phyloP scores from a whole-genome alignment of 495 filamentous ascomycete genomes.

The Aspergillus saccharolyticus region DNA sequence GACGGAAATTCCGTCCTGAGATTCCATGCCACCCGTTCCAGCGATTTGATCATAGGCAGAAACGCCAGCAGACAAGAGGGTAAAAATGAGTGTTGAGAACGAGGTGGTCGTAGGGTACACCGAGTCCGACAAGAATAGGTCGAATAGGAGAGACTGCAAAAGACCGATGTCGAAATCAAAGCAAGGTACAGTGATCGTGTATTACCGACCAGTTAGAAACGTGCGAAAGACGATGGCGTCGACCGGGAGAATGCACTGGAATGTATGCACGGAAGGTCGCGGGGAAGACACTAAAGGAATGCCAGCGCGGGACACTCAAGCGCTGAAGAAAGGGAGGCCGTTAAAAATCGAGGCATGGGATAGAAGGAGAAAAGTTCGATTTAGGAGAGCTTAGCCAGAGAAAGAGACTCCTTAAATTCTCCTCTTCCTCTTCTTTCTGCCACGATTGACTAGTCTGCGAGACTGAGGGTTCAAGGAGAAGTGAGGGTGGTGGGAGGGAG shows the following conservation, averaged over 20 bases:
- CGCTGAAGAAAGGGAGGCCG: conserved; percentile 14
- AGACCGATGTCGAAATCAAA: conserved; percentile 1
- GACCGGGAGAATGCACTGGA: conserved; percentile 19
- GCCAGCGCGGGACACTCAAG: conserved; percentile 18
- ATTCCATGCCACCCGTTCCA: conserved; percentile 40
- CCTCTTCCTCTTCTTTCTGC: conserved; percentile 4
- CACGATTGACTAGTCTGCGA: conserved; percentile 4
- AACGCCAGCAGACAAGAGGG: neutral
- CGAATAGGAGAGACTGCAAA: neutral
- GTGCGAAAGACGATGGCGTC: conserved; percentile 13
- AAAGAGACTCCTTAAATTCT: neutral
- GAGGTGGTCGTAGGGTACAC: neutral
- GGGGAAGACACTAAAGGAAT: conserved; percentile 19
- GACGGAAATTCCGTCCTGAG: conserved; percentile 49
- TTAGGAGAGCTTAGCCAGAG: neutral
- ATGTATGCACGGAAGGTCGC: conserved; percentile 16
- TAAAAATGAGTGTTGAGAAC: neutral
- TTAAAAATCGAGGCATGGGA: conserved; percentile 10
- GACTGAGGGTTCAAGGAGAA: neutral
- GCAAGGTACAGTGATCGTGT: neutral
- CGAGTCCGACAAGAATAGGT: neutral
- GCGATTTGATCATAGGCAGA: conserved; percentile 29
- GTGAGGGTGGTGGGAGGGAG: neutral
- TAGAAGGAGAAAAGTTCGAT: neutral
- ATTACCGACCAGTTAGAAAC: conserved; percentile 6